Conservation (phyloP, 1,284 basidiomycete genomes). For the Phylloporus sp. region DNA sequence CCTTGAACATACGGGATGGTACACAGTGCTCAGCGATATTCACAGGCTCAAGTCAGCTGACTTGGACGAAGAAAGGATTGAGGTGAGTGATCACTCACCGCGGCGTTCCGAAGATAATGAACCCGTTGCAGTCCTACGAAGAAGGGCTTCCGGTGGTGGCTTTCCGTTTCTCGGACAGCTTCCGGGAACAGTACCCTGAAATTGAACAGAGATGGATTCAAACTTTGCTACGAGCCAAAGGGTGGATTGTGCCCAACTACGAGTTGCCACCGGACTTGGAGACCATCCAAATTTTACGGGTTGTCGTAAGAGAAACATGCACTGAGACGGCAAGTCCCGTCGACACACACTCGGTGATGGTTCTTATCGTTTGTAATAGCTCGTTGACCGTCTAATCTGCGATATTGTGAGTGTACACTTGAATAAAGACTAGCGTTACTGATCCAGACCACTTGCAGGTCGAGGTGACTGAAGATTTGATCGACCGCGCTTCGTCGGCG, state of each 20-base stretch:
- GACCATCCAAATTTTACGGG: slow-evolving; percentile 81
- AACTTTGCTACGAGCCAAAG: slow-evolving; percentile 75
- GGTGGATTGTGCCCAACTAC: slow-evolving; percentile 92
- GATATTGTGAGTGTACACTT: slow-evolving; percentile 60
- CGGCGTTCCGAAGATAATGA: slow-evolving; percentile 13
- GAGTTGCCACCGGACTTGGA: slow-evolving; percentile 78
- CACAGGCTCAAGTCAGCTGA: slow-evolving; percentile 53
- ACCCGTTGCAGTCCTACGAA: slow-evolving; percentile 60
- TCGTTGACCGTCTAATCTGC: slow-evolving; percentile 68
- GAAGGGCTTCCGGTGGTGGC: slow-evolving; percentile 91
- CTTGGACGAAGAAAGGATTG: slow-evolving; percentile 59
- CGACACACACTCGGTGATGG: slow-evolving; percentile 2
- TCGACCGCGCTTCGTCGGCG: slow-evolving; percentile 50
- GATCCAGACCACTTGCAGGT: slow-evolving; percentile 46
- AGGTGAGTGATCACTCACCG: slow-evolving; percentile 49
- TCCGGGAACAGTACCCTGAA: slow-evolving; percentile 74
- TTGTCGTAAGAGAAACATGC: slow-evolving; percentile 84
- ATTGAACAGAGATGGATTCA: slow-evolving; percentile 92
- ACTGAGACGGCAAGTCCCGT: slow-evolving; percentile 56
- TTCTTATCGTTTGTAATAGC: slow-evolving; percentile 44
- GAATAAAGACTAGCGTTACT: slow-evolving; percentile 3
- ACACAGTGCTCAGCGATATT: slow-evolving; percentile 76
- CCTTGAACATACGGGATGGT: slow-evolving; percentile 83
- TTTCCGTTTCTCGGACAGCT: slow-evolving; percentile 88
- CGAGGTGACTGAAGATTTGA: slow-evolving; percentile 66